A percentile compares a stretch with the other conserved stretches of the same genome.
Evolutionary conservation across 805 yeast species (phyloP).

Genomic region (Wickerhamiella alocasiicola): DNA sequence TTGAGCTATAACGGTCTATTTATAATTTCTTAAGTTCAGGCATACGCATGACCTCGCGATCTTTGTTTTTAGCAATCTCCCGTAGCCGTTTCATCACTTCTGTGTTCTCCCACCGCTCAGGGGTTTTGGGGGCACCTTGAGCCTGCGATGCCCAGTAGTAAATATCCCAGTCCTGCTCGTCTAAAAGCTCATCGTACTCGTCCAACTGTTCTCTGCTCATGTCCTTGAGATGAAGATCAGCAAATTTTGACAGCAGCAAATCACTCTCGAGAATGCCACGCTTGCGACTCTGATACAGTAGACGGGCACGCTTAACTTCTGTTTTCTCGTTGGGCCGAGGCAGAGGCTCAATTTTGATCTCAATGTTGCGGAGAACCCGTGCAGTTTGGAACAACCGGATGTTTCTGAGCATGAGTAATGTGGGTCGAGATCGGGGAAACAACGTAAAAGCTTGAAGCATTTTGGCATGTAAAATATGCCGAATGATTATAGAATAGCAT

Average conservation of each 20-base stretch:
- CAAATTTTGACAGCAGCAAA: conserved; percentile 70
- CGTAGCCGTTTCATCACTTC: conserved; percentile 53
- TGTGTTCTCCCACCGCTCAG: conserved; percentile 70
- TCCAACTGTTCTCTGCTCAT: conserved; percentile 56
- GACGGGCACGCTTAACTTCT: conserved; percentile 71
- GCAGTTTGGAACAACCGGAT: too few relatives aligned
- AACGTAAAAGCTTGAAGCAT: too few relatives aligned
- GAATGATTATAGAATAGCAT: too few relatives aligned
- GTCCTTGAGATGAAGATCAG: conserved; percentile 51
- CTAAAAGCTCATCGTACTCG: conserved; percentile 72
- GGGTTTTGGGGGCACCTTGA: conserved; percentile 60
- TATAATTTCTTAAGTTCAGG: conserved; percentile 42
- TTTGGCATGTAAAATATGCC: too few relatives aligned
- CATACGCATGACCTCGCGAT: conserved; percentile 70
- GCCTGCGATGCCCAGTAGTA: conserved; percentile 95
- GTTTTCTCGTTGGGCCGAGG: conserved; percentile 60
- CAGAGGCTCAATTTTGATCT: conserved; percentile 56
- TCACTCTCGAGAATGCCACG: conserved; percentile 94
- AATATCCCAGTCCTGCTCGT: conserved; percentile 98
- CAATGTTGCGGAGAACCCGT: too few relatives aligned
- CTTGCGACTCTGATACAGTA: conserved; percentile 83
- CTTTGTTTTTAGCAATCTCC: conserved; percentile 59
- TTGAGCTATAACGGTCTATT: neutral
- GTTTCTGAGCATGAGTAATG: too few relatives aligned
- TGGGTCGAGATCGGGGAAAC: too few relatives aligned